These are phyloP conservation scores for Penicillium bovifimosum DNA, from an alignment of 495 filamentous ascomycete genomes.

Conservation along the genomic window DNA sequence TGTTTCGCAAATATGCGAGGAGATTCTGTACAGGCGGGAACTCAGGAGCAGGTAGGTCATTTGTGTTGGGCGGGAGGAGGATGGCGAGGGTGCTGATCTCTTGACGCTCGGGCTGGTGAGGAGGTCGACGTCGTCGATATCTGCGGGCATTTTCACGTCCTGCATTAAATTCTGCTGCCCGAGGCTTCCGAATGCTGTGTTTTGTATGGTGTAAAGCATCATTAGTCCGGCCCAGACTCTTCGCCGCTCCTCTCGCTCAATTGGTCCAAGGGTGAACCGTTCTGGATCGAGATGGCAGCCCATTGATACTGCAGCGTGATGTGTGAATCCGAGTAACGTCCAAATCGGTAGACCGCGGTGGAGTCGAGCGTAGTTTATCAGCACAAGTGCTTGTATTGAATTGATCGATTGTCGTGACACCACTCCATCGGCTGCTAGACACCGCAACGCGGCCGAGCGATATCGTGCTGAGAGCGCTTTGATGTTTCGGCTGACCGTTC, in stretches of 20 bases:
- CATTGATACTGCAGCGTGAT: constrained; percentile 44
- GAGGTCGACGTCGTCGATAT: constrained; percentile 43
- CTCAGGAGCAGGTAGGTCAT: constrained; percentile 46
- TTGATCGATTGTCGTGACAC: constrained; percentile 42
- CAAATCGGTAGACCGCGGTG: constrained; percentile 39
- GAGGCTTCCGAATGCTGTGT: constrained; percentile 30
- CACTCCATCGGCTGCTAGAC: constrained; percentile 40
- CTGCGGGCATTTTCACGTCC: constrained; percentile 38
- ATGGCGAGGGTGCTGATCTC: constrained; percentile 14
- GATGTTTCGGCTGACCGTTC: constrained; percentile 38
- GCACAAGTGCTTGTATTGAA: constrained; percentile 42
- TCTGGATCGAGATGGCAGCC: constrained; percentile 46
- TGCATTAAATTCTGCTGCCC: constrained; percentile 24
- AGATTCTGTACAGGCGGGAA: constrained; percentile 37
- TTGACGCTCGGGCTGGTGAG: constrained; percentile 21
- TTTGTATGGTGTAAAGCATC: constrained; percentile 42
- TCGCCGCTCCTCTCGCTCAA: constrained; percentile 44
- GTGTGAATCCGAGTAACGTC: constrained; percentile 40
- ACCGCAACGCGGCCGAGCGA: constrained; percentile 40
- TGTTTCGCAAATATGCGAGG: constrained; percentile 37
- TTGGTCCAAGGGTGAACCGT: constrained; percentile 33
- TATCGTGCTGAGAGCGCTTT: constrained; percentile 39
- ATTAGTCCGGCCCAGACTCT: constrained; percentile 43
- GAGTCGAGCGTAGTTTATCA: constrained; percentile 40
- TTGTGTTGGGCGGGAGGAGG: constrained; percentile 35